Percentiles rank a stretch among this genome's conserved stretches.
phyloP scores from a whole-genome alignment of 73 alveolate species.

The Paramecium sonneborni region DNA sequence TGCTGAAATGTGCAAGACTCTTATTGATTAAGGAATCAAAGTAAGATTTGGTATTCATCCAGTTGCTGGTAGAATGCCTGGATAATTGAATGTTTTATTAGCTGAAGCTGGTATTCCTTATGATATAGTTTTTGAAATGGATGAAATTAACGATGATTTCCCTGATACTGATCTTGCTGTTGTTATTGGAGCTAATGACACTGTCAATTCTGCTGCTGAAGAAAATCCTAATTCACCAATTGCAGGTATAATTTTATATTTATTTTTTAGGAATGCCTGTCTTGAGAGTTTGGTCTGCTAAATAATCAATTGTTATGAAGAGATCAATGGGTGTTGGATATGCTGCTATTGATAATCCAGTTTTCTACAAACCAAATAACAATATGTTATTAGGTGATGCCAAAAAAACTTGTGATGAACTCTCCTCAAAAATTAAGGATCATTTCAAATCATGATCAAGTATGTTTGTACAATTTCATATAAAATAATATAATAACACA shows the following conservation, averaged over 20 bases:
- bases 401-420: constrained; percentile 70
- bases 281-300: constrained; percentile 82
- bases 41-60: constrained; percentile 86
- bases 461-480: background rate
- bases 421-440: constrained; percentile 52
- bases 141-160: constrained; percentile 80
- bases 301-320: constrained; percentile 74
- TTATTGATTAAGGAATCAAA: constrained; percentile 41
- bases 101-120: constrained; percentile 89
- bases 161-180: constrained; percentile 77
- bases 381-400: constrained; percentile 79
- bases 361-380: constrained; percentile 75
- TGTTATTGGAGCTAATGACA: constrained; percentile 86
- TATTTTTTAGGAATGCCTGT: constrained; percentile 80
- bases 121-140: constrained; percentile 83
- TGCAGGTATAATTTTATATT: constrained; percentile 54
- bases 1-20: constrained; percentile 59
- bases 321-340: constrained; percentile 78
- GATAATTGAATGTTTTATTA: constrained; percentile 82
- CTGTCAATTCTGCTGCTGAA: constrained; percentile 82
- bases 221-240: constrained; percentile 80
- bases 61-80: constrained; percentile 90
- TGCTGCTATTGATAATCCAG: constrained; percentile 83
- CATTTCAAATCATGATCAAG: background rate
- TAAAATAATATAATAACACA: background rate